phyloP scores from a whole-genome alignment of 139 green algal species.

The Nannochloris sp. region DNA sequence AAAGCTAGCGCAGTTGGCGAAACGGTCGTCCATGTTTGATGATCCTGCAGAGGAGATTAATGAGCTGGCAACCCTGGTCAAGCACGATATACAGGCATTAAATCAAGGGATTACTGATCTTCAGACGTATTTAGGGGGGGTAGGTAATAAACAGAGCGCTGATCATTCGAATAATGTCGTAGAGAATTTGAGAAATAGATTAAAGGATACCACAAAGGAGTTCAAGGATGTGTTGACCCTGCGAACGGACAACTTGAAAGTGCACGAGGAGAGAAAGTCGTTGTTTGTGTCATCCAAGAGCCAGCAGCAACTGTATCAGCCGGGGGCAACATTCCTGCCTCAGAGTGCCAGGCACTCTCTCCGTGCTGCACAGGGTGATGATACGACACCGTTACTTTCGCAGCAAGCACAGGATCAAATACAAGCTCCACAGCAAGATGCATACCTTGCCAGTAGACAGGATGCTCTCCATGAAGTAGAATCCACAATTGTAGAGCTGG shows the following conservation, averaged over 20 bases:
- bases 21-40: slow-evolving; percentile 94
- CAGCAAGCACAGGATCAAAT: slow-evolving; percentile 36
- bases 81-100: slow-evolving; percentile 80
- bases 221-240: slow-evolving; percentile 94
- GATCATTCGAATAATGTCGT: slow-evolving; percentile 85
- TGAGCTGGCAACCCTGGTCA: slow-evolving; percentile 79
- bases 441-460: slow-evolving; percentile 46
- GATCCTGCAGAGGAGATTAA: slow-evolving; percentile 88
- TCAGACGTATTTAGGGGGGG: slow-evolving; percentile 34
- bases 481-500: slow-evolving; percentile 92
- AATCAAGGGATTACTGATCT: slow-evolving; percentile 75
- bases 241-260: slow-evolving; percentile 82
- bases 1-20: slow-evolving; percentile 85
- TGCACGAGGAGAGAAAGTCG: slow-evolving; percentile 64
- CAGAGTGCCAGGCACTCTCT: slow-evolving; percentile 17
- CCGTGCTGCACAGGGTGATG: slow-evolving; percentile 2
- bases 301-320: slow-evolving; percentile 22
- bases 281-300: slow-evolving; percentile 60
- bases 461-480: slow-evolving; percentile 92
- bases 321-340: slow-evolving; percentile 15
- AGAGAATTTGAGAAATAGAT: slow-evolving; percentile 63
- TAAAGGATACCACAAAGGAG: slow-evolving; percentile 79
- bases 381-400: slow-evolving; percentile 16
- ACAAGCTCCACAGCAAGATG: slow-evolving; percentile 41
- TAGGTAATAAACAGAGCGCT: slow-evolving; percentile 66